A percentile compares a stretch with the other conserved stretches of the same genome.
phyloP scores from a whole-genome alignment of 805 yeast genomes.

The Cyberlindnera xylosilytica region DNA sequence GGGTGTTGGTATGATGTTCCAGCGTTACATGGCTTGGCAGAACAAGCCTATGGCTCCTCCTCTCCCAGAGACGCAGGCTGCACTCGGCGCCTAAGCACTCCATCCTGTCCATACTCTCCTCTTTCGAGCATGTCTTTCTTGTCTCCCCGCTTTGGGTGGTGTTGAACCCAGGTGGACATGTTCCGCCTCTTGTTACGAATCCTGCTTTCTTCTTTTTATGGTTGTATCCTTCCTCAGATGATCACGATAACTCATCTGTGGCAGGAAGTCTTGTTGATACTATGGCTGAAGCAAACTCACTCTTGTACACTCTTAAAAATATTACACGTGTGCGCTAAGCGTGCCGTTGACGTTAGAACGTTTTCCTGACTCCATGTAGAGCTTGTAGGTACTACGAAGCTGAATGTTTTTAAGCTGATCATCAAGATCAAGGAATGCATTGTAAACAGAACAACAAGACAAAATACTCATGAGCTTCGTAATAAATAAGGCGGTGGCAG shows the following conservation, averaged over 20 bases:
- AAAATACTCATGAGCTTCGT: background rate
- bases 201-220: no score
- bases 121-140: no score
- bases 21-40: constrained; percentile 81
- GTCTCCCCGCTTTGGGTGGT: background rate
- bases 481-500: constrained; percentile 3
- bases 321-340: background rate
- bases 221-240: no score
- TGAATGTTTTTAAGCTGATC: background rate
- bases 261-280: background rate
- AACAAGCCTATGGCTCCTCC: constrained; percentile 70
- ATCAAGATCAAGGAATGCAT: background rate
- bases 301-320: background rate
- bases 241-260: no score
- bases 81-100: constrained; percentile 15
- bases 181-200: constrained; percentile 1
- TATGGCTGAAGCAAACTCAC: no score
- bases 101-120: background rate
- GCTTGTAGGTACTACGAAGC: background rate
- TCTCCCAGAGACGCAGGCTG: constrained; percentile 38
- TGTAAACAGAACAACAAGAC: background rate
- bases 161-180: background rate
- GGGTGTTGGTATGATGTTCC: constrained; percentile 97
- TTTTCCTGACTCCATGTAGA: no score
- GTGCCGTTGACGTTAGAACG: no score